Evolutionary conservation across 805 yeast genomes (phyloP), one percentile per base, ranked within the genome.

Genomic region (Komagataella ulmi): DNA sequence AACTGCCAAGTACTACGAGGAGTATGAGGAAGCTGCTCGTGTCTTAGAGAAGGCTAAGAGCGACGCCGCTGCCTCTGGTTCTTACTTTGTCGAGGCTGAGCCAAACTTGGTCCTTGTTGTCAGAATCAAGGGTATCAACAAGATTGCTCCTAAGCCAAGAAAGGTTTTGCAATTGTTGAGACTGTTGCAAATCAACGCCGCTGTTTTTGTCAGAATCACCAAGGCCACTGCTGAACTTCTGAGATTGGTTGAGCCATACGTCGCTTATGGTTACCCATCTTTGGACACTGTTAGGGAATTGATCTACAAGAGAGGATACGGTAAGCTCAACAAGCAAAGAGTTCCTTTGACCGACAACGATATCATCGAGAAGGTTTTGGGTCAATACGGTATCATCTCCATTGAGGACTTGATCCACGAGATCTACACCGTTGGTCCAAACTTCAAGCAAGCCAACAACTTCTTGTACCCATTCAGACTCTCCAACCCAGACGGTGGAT

Each of bases 121-220:
- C 74, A 88, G 98, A 85, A 90, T 90, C 84, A 90, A 90, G 91
- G 97, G 97, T 90, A 88, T 90, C 75, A 86, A 80, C 90, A 90
- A 89, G 85, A 88, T 90, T 67, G 87, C 97, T 70, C 97, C 97
- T 70, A 90, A 90, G 85, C 96, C 97, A 83, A 89, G 97, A 87
- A 90, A 90, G 87, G 96, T 90, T 67, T 75, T 88, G 74, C 96
- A 85, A 77, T 82, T 89, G 72, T 80, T 88, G 74, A 85, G 96
- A 81, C 83, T 88, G 75, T 80, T 83, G 71, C 95, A 87, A 80
- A 86, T 88, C 75, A 88, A 88, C 81, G 80, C 93, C 67, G 97
- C 91, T 83, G 93, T 86, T 61, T 88, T 88, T 70, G 95, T 88
- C 70, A 88, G 85, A 76, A 83, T 88, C 66, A 88, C 95, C 83